Conservation (phyloP, 139 green algal species). For the Raphidocelis subcapitata region DNA sequence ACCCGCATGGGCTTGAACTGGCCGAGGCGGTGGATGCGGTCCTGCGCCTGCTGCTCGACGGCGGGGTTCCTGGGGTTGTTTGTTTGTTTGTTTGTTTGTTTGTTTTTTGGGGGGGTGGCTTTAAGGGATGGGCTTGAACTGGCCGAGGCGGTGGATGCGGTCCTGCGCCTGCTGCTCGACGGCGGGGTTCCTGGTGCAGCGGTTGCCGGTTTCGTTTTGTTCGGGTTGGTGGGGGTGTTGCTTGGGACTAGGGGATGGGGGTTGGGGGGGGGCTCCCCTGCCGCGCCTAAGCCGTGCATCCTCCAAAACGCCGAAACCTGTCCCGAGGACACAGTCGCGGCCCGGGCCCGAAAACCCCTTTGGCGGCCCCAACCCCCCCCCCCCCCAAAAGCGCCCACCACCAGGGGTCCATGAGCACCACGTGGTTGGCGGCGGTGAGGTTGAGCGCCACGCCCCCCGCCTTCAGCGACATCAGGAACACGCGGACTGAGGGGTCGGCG, state of each 20-base stretch:
- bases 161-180: constrained; percentile 69
- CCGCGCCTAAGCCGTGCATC: too few relatives aligned
- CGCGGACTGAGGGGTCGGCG: constrained; percentile 61
- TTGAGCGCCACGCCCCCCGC: constrained; percentile 86
- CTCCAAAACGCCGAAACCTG: too few relatives aligned
- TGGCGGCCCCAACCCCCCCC: too few relatives aligned
- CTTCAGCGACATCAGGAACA: constrained; percentile 88
- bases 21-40: constrained; percentile 71
- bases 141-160: constrained; percentile 71
- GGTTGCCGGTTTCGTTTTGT: not conserved
- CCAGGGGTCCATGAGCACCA: constrained; percentile 89
- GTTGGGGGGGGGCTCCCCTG: too few relatives aligned
- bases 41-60: constrained; percentile 65
- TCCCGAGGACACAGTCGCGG: too few relatives aligned
- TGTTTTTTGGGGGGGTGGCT: not conserved
- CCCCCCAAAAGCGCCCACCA: too few relatives aligned
- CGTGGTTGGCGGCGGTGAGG: constrained; percentile 80
- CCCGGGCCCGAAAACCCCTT: too few relatives aligned
- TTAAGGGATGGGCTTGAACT: constrained; percentile 85
- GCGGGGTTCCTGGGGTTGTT: constrained; percentile 56
- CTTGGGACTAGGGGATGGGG: constrained; percentile 56
- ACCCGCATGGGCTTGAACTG: constrained; percentile 87
- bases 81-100: too few relatives aligned
- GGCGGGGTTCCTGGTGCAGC: constrained; percentile 65
- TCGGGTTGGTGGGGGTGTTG: too few relatives aligned